These are phyloP conservation scores for Colletotrichum somersetense DNA, from an alignment of 2,329 filamentous ascomycete species.

Conservation along the genomic window DNA sequence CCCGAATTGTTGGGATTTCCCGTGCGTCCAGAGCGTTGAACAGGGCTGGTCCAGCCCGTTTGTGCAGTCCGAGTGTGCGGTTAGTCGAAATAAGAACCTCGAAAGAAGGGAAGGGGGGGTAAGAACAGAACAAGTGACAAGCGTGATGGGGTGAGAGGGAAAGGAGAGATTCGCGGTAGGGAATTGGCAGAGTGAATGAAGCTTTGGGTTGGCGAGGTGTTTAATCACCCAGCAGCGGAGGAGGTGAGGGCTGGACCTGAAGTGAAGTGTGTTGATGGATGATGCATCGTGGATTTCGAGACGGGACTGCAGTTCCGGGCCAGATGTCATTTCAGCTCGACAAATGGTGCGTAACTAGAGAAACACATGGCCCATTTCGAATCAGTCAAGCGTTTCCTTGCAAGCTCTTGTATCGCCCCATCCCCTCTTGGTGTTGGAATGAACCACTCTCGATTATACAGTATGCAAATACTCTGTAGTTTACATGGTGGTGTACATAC, in stretches of 20 bases:
- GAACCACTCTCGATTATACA: background rate
- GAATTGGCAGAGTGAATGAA: background rate
- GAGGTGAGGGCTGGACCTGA: slow-evolving; percentile 1
- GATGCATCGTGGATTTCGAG: background rate
- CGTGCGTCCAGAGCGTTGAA: slow-evolving; percentile 16
- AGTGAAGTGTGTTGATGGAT: slow-evolving; percentile 1
- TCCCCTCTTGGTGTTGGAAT: background rate
- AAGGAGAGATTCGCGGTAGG: background rate
- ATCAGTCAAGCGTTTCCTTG: background rate
- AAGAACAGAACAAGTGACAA: background rate
- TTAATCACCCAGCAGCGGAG: background rate
- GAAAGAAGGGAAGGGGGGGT: background rate
- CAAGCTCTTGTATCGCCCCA: background rate
- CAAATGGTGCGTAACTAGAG: too few relatives aligned
- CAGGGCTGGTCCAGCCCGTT: slow-evolving; percentile 7
- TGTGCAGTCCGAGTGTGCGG: slow-evolving; percentile 23
- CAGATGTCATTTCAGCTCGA: background rate
- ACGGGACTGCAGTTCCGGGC: slow-evolving; percentile 13
- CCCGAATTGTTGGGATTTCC: slow-evolving; percentile 33
- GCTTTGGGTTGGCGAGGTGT: background rate
- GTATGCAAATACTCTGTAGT: background rate
- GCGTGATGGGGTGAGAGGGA: background rate
- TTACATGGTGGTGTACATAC: background rate
- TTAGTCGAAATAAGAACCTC: slow-evolving; percentile 32
- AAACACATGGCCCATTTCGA: background rate